Percentiles rank a stretch among this genome's conserved stretches.
Evolutionary conservation across 345 rosid genomes (phyloP).

Genomic region (Linum usitatissimum): DNA sequence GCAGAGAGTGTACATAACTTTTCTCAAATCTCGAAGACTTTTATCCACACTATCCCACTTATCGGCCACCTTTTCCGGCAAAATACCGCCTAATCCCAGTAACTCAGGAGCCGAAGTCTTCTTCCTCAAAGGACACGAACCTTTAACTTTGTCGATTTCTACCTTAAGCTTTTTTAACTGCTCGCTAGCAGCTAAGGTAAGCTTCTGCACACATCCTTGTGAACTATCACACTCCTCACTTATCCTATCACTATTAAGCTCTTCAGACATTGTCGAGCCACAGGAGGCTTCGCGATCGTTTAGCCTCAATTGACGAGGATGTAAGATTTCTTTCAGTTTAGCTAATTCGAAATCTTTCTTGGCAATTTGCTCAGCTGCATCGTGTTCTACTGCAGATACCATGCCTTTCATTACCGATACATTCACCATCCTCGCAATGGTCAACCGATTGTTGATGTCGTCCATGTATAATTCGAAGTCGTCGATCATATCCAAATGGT

Average conservation of each 20-base stretch:
- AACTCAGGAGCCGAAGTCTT: constrained; percentile 26
- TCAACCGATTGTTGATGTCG: constrained; percentile 42
- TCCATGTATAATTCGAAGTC: constrained; percentile 56
- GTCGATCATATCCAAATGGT: constrained; percentile 35
- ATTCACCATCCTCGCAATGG: constrained; percentile 65
- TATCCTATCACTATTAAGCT: constrained; percentile 3
- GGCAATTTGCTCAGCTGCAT: constrained; percentile 55
- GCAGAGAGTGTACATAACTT: constrained; percentile 6
- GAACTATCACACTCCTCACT: constrained; percentile 14
- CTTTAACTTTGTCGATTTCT: constrained; percentile 41
- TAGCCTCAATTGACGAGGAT: constrained; percentile 18
- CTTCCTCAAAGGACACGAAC: constrained; percentile 22
- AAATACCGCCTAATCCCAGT: constrained; percentile 36
- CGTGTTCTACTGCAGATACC: constrained; percentile 35
- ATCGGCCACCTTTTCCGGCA: constrained; percentile 28
- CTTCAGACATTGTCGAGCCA: constrained; percentile 8
- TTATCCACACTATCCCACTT: constrained; percentile 17
- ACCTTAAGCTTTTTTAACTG: constrained; percentile 49
- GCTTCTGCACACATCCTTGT: constrained; percentile 28
- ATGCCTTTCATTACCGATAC: constrained; percentile 69
- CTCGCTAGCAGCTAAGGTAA: constrained; percentile 27
- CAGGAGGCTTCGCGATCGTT: constrained; percentile 20
- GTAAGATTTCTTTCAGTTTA: constrained; percentile 33
- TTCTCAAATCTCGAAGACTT: constrained; percentile 15
- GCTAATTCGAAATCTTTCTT: constrained; percentile 54